Percentiles rank a stretch among this genome's conserved stretches.
Conservation (phyloP, 129 eudicot genomes). For the Arctium minus region DNA sequence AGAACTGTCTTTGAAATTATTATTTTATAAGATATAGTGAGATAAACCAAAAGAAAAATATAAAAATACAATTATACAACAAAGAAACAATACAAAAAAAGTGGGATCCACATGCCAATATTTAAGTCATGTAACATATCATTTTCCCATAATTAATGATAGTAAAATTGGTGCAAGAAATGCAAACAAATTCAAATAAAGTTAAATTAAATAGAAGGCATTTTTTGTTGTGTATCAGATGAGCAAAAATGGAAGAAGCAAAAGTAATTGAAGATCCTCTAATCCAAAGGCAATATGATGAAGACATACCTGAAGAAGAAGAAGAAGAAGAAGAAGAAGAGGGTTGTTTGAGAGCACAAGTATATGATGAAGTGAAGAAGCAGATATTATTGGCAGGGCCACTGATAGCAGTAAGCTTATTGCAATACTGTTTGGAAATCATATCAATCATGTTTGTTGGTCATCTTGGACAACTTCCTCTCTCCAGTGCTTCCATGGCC, state of each 20-base stretch:
- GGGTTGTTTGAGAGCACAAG: slow-evolving; percentile 20
- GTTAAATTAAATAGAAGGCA: neutral
- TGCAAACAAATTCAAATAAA: neutral
- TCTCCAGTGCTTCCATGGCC: slow-evolving; percentile 79
- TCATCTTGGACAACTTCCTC: slow-evolving; percentile 62
- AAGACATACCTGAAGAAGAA: neutral
- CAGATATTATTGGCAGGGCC: slow-evolving; percentile 59
- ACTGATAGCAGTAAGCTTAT: slow-evolving; percentile 57
- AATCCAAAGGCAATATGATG: slow-evolving; percentile 25
- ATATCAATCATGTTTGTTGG: slow-evolving; percentile 75
- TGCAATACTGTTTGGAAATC: slow-evolving; percentile 59
- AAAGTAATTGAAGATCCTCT: slow-evolving; percentile 27
- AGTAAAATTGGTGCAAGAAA: neutral
- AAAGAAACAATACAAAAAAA: slow-evolving; percentile 4
- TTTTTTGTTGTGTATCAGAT: neutral
- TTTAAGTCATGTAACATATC: neutral
- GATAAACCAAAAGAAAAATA: neutral
- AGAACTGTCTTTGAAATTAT: neutral
- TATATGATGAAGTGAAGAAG: slow-evolving; percentile 50
- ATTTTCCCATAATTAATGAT: neutral
- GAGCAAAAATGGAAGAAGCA: slow-evolving; percentile 29
- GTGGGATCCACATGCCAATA: slow-evolving; percentile 12
- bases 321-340: slow-evolving; percentile 12
- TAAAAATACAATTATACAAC: neutral
- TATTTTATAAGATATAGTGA: neutral